Conservation (phyloP, 345 rosid species). For the Eucalyptus paniculata region DNA sequence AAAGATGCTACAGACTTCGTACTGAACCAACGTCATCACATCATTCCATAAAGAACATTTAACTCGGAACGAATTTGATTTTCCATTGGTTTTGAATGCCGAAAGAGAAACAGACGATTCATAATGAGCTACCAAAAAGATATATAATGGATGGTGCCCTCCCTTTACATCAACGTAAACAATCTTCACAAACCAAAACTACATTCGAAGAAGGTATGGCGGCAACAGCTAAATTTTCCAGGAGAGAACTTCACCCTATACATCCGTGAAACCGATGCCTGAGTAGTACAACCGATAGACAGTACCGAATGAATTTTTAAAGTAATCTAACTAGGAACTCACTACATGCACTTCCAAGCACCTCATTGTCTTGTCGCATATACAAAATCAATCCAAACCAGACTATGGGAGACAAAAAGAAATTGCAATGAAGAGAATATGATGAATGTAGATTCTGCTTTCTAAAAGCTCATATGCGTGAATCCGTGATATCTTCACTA, state of each 20-base stretch:
- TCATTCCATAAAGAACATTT: not conserved
- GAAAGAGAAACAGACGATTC: not conserved
- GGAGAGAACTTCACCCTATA: not conserved
- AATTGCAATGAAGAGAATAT: not conserved
- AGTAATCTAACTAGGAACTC: slow-evolving; percentile 10
- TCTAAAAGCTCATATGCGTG: slow-evolving; percentile 7
- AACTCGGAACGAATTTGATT: not conserved
- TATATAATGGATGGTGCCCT: not conserved
- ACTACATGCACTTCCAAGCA: slow-evolving; percentile 1
- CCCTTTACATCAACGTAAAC: not conserved
- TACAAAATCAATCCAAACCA: slow-evolving; percentile 11
- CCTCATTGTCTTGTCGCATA: slow-evolving; percentile 13
- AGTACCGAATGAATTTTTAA: not conserved
- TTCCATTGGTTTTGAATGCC: not conserved
- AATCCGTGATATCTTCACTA: slow-evolving; percentile 6
- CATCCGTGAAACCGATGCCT: not conserved
- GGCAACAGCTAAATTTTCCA: not conserved
- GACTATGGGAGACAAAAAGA: not conserved
- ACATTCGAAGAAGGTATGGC: not conserved
- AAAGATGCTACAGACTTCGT: not conserved
- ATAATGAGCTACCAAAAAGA: not conserved
- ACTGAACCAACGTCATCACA: not conserved
- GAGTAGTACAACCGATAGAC: not conserved
- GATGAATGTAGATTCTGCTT: not conserved
- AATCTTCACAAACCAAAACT: not conserved